Base-by-base conservation (phyloP, 192 early-diverging fungal species). In the Entomortierella lignicola region DNA sequence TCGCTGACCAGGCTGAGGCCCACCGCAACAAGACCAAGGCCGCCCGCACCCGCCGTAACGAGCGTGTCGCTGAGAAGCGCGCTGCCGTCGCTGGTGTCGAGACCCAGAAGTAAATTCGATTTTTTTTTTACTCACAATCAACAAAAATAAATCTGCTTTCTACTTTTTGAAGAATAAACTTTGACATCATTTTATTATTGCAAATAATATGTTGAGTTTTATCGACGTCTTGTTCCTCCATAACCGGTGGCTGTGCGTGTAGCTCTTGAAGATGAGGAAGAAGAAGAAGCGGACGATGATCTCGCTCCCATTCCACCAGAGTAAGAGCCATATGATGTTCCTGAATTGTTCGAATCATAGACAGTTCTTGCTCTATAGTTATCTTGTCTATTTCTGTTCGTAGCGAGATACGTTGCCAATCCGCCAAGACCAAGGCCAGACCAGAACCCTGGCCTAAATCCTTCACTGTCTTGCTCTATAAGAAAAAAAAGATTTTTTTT, bases 1-100 rank as follows among this genome's bases (percentile, higher is more conserved):
- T 99, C 65, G 89, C 91, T 81, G 96, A 99, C 87, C 97, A 99
- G 91, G 94, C 97, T 58, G 97, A 97, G 88, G 97, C 96, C 75
- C 97, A 97, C 91, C 96, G 96, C 81, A 87, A 85, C 86, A 95
- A 95, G 89, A 91, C 92, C 88, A 96, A 95, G 91, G 95, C 95
- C 71, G 93, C 95, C 60, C 93, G 97, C 77, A 94, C 96, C 77
- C 95, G 97, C 85, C 92, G 96, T 65, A 92, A 96, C 81, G 92
- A 94, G 93, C 91, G 97, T 83, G 97, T 99, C 53, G 91, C 91
- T 69, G 90, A 94, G 85, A 99, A 99, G 95, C 93, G 92, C 85
- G 94, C 92, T 61, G 92, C 90, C 60, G 87, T 93, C 51, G 52
- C 89, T 67, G 85, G 79, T 65, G 66, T 66, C 10, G 68, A 68